Percentiles rank a stretch among this genome's conserved stretches.
Conservation (phyloP, 352 stramenopile species). For the Pythium periplocum region DNA sequence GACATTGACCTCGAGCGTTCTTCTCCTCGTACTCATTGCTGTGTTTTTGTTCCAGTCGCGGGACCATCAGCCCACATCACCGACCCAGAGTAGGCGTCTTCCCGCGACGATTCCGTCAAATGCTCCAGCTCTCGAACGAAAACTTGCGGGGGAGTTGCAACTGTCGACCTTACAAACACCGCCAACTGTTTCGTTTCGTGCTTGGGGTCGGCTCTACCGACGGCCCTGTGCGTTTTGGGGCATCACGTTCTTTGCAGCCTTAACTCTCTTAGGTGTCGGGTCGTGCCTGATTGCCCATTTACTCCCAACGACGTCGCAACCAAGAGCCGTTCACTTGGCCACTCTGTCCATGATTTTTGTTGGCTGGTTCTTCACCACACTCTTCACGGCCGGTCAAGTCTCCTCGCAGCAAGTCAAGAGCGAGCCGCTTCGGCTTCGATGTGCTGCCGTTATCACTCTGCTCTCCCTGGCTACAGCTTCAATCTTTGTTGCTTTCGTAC, state of each 20-base stretch:
- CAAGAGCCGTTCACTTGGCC: conserved; percentile 6
- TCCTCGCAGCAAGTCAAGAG: conserved; percentile 26
- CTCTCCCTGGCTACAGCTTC: conserved; percentile 21
- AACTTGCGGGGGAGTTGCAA: not conserved
- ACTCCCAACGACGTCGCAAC: not conserved
- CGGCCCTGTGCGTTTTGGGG: not conserved
- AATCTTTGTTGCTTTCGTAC: conserved; percentile 53
- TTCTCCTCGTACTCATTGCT: conserved; percentile 32
- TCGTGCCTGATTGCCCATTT: not conserved
- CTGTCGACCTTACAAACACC: not conserved
- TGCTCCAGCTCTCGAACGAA: conserved; percentile 3
- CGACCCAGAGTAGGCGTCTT: not conserved
- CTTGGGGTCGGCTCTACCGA: not conserved
- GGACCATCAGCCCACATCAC: conserved; percentile 10
- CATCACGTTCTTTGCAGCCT: not conserved
- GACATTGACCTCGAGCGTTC: conserved; percentile 18
- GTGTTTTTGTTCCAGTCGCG: conserved; percentile 46
- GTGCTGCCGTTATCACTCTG: conserved; percentile 6
- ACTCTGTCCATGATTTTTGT: conserved; percentile 23
- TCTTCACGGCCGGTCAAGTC: conserved; percentile 34
- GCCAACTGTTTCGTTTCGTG: not conserved
- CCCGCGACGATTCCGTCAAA: not conserved
- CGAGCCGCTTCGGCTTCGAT: too few relatives aligned
- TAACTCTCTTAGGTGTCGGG: not conserved
- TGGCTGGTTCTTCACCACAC: conserved; percentile 41